phyloP scores from a whole-genome alignment of 176 grass and related monocot genomes.

The Typha latifolia region DNA sequence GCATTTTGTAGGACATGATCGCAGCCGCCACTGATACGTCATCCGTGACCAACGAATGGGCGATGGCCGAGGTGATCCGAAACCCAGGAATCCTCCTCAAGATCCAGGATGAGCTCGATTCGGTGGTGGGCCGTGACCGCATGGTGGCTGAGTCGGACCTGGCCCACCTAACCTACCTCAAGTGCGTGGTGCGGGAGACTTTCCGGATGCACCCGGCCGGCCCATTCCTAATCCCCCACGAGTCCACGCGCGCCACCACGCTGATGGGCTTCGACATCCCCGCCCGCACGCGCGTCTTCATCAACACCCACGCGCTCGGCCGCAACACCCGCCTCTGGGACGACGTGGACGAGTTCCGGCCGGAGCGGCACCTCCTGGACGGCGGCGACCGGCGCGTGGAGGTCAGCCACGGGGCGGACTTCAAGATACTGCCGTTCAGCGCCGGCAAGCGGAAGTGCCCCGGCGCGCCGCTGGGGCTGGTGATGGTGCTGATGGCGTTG shows the following conservation, averaged over 20 bases:
- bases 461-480: constrained; percentile 55
- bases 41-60: constrained; percentile 81
- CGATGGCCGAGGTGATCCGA: constrained; percentile 87
- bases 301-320: constrained; percentile 82
- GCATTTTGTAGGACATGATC: constrained; percentile 84
- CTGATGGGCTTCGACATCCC: constrained; percentile 83
- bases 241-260: constrained; percentile 58
- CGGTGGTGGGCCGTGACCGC: constrained; percentile 36
- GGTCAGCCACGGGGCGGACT: constrained; percentile 73
- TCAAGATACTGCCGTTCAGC: constrained; percentile 80
- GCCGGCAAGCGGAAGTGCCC: constrained; percentile 89
- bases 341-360: constrained; percentile 51
- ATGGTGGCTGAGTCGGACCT: constrained; percentile 64
- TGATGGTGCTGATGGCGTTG: constrained; percentile 73
- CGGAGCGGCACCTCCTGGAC: constrained; percentile 56
- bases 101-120: constrained; percentile 72
- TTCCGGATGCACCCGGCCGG: constrained; percentile 80
- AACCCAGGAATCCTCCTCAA: constrained; percentile 50
- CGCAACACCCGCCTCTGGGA: constrained; percentile 62
- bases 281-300: constrained; percentile 65
- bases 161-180: constrained; percentile 48
- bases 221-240: constrained; percentile 78
- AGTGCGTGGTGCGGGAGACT: constrained; percentile 68
- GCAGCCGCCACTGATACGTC: constrained; percentile 68
- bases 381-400: constrained; percentile 36